Base-by-base conservation (phyloP, 257 asterid genomes). In the Jaltomata sinuosa region DNA sequence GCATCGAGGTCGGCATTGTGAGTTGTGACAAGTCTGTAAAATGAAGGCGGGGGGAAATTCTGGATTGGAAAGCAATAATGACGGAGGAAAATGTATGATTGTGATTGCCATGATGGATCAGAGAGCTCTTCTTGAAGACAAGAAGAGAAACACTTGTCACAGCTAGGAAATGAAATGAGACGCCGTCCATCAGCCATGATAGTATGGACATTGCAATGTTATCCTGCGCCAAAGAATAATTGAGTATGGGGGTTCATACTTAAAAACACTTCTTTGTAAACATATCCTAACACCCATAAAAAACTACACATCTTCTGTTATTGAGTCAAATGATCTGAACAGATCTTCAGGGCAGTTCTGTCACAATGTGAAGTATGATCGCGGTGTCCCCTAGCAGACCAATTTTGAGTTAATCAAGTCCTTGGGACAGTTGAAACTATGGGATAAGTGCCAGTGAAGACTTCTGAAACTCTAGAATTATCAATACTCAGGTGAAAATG, bases 151-250 rank as follows among this genome's bases (percentile, higher is more conserved):
- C 82, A 83, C 91, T 83, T 84, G 93, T 86, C 90, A 90, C 92
- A 83, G 92, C 91, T 92, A 91, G 88, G 92, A 88, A 91, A 91
- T 86, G 91, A 87, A 92, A 91, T 91, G 62, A 87, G 91, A 89
- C 89, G 85, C 89, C 94, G 86, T 88, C 93, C 91, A 88, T 90
- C 92, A 85, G 91, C 94, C 92, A 90, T 87, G 90, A 81, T 79
- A 81, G 87, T 85, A 89, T 88, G 87, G 91, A 87, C 87, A 92
- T 89, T 85, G 90, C 92, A 88, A 79, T 49, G 62, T 77, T 77
- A 89, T 88, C 97, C 97, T 94, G 97, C 94, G 97, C 85, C 94
- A 94, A 94, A 94, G 90, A 92, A 92, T 90, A 89, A 89, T 90
- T 92, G 94, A 92, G 92, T 85, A 89, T 64, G 91, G 92, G 90